These are phyloP conservation scores for Ogataea methanolica DNA, from an alignment of 805 yeast genomes.

Conservation along the genomic window DNA sequence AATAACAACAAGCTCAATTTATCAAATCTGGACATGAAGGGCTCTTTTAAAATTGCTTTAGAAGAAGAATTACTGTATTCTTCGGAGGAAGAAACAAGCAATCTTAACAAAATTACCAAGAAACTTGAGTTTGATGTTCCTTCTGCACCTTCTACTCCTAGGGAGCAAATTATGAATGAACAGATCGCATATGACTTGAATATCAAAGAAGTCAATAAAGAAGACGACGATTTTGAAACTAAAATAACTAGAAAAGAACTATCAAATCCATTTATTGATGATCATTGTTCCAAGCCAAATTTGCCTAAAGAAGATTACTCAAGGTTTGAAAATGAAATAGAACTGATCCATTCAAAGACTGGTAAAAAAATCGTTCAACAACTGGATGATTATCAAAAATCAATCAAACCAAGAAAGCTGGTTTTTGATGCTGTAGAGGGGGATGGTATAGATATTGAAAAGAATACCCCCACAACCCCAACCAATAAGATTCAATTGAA, in stretches of 20 bases:
- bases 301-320: constrained; percentile 6
- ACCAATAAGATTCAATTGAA: constrained; percentile 8
- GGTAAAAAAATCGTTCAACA: constrained; percentile 32
- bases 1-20: constrained; percentile 2
- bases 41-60: constrained; percentile 16
- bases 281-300: not conserved
- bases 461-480: constrained; percentile 12
- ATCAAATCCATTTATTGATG: constrained; percentile 29
- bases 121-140: constrained; percentile 24
- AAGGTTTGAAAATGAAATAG: constrained; percentile 34
- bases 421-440: constrained; percentile 18
- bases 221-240: constrained; percentile 11
- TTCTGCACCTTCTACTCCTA: constrained; percentile 37
- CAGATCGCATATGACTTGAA: constrained; percentile 27
- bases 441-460: too few relatives aligned
- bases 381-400: constrained; percentile 29
- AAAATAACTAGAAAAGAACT: constrained; percentile 6
- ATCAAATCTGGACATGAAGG: constrained; percentile 16
- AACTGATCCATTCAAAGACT: constrained; percentile 37
- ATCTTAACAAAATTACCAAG: constrained; percentile 15
- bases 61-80: constrained; percentile 20
- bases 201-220: constrained; percentile 15
- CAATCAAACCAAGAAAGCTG: constrained; percentile 36
- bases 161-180: constrained; percentile 31
- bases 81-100: constrained; percentile 17